A percentile compares a stretch with the other conserved stretches of the same genome.
Conservation (phyloP, 1,284 basidiomycete species). For the Fomitopsis schrenkii region DNA sequence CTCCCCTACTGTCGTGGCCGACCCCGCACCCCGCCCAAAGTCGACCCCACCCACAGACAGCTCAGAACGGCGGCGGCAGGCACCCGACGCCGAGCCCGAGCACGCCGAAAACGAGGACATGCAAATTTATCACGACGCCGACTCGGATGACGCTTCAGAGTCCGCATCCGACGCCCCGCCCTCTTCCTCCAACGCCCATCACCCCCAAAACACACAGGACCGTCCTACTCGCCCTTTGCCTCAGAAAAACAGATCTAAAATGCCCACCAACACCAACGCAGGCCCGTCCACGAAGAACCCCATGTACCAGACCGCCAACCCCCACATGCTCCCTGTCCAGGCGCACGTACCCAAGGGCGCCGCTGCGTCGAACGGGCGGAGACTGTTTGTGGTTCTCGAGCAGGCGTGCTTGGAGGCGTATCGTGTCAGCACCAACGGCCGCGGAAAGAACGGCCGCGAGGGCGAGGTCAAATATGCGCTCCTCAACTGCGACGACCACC, state of each 20-base stretch:
- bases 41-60: conserved; percentile 32
- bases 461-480: conserved; percentile 94
- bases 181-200: conserved; percentile 13
- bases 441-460: conserved; percentile 47
- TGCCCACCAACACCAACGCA: conserved; percentile 23
- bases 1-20: conserved; percentile 8
- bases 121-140: conserved; percentile 19
- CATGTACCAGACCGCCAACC: conserved; percentile 51
- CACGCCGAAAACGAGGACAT: conserved; percentile 22
- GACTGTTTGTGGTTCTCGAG: conserved; percentile 89
- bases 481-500: conserved; percentile 98
- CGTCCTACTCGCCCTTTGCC: conserved; percentile 48
- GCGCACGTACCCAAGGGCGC: conserved; percentile 70
- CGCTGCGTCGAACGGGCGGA: conserved; percentile 45
- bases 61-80: conserved; percentile 20
- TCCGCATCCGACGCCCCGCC: conserved; percentile 11
- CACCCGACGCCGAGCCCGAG: conserved; percentile 6
- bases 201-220: conserved; percentile 22
- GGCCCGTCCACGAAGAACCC: conserved; percentile 26
- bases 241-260: conserved; percentile 26
- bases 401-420: conserved; percentile 97
- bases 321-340: conserved; percentile 75
- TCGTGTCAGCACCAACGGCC: conserved; percentile 66
- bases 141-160: conserved; percentile 10
- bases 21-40: conserved; percentile 31